Base-by-base conservation (phyloP, 768 basidiomycete species). In the Cytidiella melzeri region DNA sequence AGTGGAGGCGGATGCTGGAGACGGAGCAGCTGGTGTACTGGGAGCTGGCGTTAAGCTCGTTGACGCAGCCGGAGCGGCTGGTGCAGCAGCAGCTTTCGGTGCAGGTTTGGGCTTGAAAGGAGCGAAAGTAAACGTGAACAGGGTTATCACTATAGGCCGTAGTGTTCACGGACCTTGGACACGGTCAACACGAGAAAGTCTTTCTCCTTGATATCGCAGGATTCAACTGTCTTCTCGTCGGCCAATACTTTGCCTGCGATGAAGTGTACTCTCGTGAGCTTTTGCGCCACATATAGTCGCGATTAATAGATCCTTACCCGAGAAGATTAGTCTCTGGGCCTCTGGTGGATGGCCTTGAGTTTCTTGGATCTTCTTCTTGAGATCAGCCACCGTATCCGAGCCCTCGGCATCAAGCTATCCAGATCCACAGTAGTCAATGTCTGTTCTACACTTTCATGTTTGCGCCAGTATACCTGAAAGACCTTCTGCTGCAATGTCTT, bases 111-210 rank as follows among this genome's bases (percentile, higher is more conserved):
- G 83, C 83, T 85, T 26, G n/a, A n/a, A n/a, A n/a, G n/a, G n/a
- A n/a, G n/a, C n/a, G n/a, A n/a, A n/a, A n/a, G n/a, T n/a, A 9
- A 23, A 12, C 41, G 12, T 19, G 4, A 7, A 23, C 44, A 24
- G n/a, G n/a, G n/a, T n/a, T n/a, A 2, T 43, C 40, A n/a, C 39
- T 10, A n/a, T n/a, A n/a, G n/a, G n/a, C n/a, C n/a, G n/a, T 41
- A 10, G 15, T 9, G 5, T 41, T n/a, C 15, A 59, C 71, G 44
- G 54, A 94, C 94, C 82, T 96, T 98, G 44, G 92, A 81, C 27
- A 97, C 90, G 95, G 98, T 99, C 38, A 99, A 81, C n/a, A 99
- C 96, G 52, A 98, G 72, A 72, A 99, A 99, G 67, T 96, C 95
- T 73, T 96, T 98, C 69, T 98, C 95, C 72, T 96, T 94, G 74